Base-by-base conservation (phyloP, 345 rosid genomes). In the Euphorbia tirucalli region DNA sequence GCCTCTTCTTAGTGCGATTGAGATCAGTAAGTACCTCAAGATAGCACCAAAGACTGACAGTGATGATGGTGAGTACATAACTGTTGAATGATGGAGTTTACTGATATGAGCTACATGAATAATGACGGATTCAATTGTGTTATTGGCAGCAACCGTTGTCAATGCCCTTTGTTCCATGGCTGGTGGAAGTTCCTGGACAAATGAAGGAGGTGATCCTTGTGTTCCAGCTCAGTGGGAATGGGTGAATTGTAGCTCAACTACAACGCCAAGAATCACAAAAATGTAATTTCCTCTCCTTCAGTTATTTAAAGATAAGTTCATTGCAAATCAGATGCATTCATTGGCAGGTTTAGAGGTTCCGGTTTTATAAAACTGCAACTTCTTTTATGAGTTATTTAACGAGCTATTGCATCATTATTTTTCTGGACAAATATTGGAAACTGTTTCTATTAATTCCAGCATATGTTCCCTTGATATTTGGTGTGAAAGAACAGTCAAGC, bases 121-220 rank as follows among this genome's bases (percentile, higher is more conserved):
- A 43, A 41, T 73, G 66, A 1, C 57, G 59, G 71, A 62, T 55
- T 70, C 61, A 48, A 67, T 27, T 44, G 21, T 46, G 9, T 35
- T 46, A 25, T 72, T 74, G 74, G 71, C 86, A 96, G 99, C 87
- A 81, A 66, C 43, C 71, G 90, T 68, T 71, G 87, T 96, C 37
- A 81, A 85, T 58, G 84, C 85, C 71, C 65, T 96, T 76, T 82
- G 83, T 57, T 74, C 69, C 54, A 71, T 85, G 85, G 80, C 88
- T 19, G 73, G 73, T 69, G 89, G 32, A 82, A 89, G 81, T 72
- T 82, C 46, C 73, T 85, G 86, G 88, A 77, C 82, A 37, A 88
- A 82, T 71, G 93, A 89, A 74, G 90, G 87, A 65, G 97, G 97
- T 61, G 99, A 95, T 81, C 99, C 99, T 58, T 95, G 99, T 76